Conservation (phyloP, 805 yeast species). For the Yarrowia bubula region DNA sequence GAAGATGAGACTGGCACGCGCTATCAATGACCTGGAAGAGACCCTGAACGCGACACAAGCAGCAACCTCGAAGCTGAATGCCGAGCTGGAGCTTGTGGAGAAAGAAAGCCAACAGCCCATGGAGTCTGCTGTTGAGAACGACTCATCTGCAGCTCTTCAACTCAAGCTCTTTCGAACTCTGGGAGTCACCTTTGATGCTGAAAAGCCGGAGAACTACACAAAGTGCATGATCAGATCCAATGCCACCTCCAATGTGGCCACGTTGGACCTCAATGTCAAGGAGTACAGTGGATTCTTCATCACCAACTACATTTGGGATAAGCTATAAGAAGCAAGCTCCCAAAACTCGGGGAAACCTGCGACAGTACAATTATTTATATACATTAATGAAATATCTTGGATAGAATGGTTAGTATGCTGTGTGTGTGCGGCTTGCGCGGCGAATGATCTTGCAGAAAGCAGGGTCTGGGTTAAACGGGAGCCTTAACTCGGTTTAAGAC, state of each 20-base stretch:
- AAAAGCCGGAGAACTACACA: constrained; percentile 28
- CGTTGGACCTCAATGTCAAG: constrained; percentile 37
- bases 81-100: constrained; percentile 31
- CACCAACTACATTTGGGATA: constrained; percentile 76
- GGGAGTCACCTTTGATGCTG: constrained; percentile 33
- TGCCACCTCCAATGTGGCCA: constrained; percentile 30
- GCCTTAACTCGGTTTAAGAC: constrained; percentile 52
- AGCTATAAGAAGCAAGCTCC: background rate
- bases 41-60: constrained; percentile 30
- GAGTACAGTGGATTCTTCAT: constrained; percentile 66
- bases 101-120: constrained; percentile 27
- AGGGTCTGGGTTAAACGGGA: constrained; percentile 44
- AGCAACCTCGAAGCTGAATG: constrained; percentile 30
- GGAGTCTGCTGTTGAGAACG: constrained; percentile 13
- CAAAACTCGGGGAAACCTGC: background rate
- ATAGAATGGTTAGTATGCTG: constrained; percentile 3
- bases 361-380: background rate
- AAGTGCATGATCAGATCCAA: constrained; percentile 33
- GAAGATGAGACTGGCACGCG: constrained; percentile 35
- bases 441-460: background rate
- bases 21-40: constrained; percentile 36
- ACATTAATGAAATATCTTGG: background rate
- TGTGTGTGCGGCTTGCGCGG: background rate
- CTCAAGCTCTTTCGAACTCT: constrained; percentile 33
- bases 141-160: constrained; percentile 29